Conservation (phyloP, 805 yeast genomes). For the Danielozyma ontarioensis region DNA sequence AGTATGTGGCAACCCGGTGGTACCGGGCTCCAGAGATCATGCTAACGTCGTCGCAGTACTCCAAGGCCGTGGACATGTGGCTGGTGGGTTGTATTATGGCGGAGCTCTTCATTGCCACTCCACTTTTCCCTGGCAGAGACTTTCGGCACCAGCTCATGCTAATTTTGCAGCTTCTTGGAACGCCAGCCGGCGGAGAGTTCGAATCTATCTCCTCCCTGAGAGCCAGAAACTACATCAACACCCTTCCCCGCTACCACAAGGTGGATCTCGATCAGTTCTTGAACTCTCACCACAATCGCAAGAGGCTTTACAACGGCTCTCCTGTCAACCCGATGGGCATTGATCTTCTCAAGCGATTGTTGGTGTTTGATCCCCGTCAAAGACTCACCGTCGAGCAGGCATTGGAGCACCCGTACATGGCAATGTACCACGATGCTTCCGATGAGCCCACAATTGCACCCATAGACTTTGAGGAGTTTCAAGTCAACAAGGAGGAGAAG, state of each 20-base stretch:
- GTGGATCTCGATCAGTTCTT: constrained; percentile 13
- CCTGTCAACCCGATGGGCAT: constrained; percentile 22
- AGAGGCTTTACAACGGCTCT: constrained; percentile 8
- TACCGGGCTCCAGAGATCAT: constrained; percentile 81
- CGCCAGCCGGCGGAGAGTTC: constrained; percentile 42
- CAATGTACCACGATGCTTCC: constrained; percentile 8
- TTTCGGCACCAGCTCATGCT: constrained; percentile 63
- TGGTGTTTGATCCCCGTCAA: constrained; percentile 4
- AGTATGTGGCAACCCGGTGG: constrained; percentile 83
- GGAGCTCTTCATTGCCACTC: constrained; percentile 57
- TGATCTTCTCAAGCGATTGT: constrained; percentile 12
- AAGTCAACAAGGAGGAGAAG: constrained; percentile 15
- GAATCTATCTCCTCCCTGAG: constrained; percentile 15
- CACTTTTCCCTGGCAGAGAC: constrained; percentile 73
- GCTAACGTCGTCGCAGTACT: constrained; percentile 66
- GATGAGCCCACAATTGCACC: constrained; percentile 26
- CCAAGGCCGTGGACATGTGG: constrained; percentile 78
- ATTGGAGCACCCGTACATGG: constrained; percentile 5
- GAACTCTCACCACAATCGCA: constrained; percentile 16
- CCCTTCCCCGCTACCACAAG: constrained; percentile 17
- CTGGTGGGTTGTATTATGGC: constrained; percentile 76
- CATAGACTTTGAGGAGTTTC: constrained; percentile 21
- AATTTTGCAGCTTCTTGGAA: constrained; percentile 65
- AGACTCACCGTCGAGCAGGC: constrained; percentile 7
- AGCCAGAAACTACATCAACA: constrained; percentile 19